Conservation (phyloP, 352 stramenopile genomes). For the Pythium coloratum region DNA sequence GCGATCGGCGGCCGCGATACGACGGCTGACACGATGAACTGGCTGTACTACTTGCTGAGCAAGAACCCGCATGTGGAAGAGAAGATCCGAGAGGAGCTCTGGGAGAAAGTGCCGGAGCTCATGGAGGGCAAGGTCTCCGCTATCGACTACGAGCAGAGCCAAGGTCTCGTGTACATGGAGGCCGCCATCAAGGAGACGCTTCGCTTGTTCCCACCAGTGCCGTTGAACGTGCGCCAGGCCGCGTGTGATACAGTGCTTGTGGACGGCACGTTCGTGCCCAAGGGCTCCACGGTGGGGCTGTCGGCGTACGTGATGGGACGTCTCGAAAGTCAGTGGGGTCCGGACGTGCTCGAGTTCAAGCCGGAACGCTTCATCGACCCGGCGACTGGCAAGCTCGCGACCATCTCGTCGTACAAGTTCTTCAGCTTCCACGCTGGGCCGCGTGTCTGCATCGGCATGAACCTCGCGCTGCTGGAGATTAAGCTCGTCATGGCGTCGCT, state of each 20-base stretch:
- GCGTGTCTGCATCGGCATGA: constrained; percentile 45
- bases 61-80: constrained; percentile 38
- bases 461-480: constrained; percentile 47
- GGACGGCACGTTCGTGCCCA: constrained; percentile 37
- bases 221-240: constrained; percentile 28
- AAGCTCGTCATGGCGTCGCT: constrained; percentile 37
- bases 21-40: constrained; percentile 44
- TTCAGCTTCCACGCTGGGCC: constrained; percentile 40
- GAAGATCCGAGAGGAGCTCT: constrained; percentile 33
- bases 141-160: constrained; percentile 18
- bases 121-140: constrained; percentile 5
- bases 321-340: constrained; percentile 32
- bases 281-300: constrained; percentile 29
- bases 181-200: constrained; percentile 41
- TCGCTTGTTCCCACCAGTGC: constrained; percentile 34
- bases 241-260: constrained; percentile 32
- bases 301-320: constrained; percentile 34
- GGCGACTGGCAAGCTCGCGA: constrained; percentile 12
- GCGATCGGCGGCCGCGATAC: constrained; percentile 52
- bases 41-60: constrained; percentile 41
- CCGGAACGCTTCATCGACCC: constrained; percentile 35
- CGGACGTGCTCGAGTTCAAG: constrained; percentile 34
- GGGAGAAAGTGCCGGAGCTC: constrained; percentile 24
- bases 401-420: constrained; percentile 41
- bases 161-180: constrained; percentile 25